Evolutionary conservation across 1,284 basidiomycete genomes (phyloP).

Genomic region (Boletus sp.): DNA sequence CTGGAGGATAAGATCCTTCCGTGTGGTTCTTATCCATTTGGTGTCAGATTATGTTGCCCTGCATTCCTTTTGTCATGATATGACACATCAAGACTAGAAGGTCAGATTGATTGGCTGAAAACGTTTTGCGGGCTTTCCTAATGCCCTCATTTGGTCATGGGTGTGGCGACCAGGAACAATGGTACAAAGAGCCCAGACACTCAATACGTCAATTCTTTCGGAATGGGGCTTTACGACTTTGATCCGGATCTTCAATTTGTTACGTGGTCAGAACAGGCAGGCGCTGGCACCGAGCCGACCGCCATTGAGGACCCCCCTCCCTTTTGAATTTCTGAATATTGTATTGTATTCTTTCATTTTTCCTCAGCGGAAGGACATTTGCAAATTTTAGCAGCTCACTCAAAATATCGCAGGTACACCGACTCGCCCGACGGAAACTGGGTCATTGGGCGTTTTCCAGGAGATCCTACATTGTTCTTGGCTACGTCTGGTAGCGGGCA

Average conservation of each 20-base stretch:
- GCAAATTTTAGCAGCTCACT: background rate
- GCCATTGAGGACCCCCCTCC: conserved; percentile 15
- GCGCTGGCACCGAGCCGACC: background rate
- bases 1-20: conserved; percentile 24
- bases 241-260: background rate
- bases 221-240: background rate
- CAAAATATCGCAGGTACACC: conserved; percentile 54
- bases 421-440: conserved; percentile 75
- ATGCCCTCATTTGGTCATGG: background rate
- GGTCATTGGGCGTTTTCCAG: conserved; percentile 68
- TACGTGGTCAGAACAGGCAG: background rate
- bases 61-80: conserved; percentile 1
- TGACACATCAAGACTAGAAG: background rate
- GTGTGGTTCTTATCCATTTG: background rate
- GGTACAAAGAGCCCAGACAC: too few species aligned
- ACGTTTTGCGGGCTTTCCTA: background rate
- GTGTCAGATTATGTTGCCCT: background rate
- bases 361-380: background rate
- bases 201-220: background rate
- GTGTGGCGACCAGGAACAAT: background rate
- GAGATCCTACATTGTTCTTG: conserved; percentile 55
- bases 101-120: background rate
- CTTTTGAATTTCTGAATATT: background rate
- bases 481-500: conserved; percentile 81
- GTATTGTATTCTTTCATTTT: background rate